phyloP scores from a whole-genome alignment of 1,284 basidiomycete genomes.

The Macrocybe sp. region DNA sequence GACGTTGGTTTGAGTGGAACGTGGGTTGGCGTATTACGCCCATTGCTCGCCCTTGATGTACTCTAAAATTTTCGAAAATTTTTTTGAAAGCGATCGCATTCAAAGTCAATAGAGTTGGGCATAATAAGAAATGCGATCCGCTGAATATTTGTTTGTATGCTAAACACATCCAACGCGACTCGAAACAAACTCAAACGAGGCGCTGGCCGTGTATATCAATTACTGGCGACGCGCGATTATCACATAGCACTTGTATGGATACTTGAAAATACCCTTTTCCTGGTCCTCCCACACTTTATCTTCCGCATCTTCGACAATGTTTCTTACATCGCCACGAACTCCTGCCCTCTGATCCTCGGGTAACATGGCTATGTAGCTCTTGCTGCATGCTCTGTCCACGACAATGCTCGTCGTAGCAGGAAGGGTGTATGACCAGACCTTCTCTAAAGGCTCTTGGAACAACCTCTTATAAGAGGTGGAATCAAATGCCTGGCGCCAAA shows the following conservation, averaged over 20 bases:
- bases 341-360: constrained; percentile 46
- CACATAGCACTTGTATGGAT: constrained; percentile 41
- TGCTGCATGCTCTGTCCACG: constrained; percentile 60
- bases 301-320: constrained; percentile 41
- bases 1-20: too few relatives aligned
- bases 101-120: too few relatives aligned
- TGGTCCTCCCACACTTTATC: constrained; percentile 41
- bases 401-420: constrained; percentile 45
- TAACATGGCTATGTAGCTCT: constrained; percentile 68
- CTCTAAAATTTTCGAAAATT: too few relatives aligned
- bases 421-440: constrained; percentile 44
- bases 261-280: constrained; percentile 38
- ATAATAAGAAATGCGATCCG: too few relatives aligned
- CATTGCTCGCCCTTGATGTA: too few relatives aligned
- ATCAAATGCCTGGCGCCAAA: constrained; percentile 64
- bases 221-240: constrained; percentile 35
- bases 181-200: too few relatives aligned
- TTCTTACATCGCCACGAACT: constrained; percentile 42
- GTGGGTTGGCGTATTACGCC: too few relatives aligned
- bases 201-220: neutral
- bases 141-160: too few relatives aligned
- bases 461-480: constrained; percentile 45
- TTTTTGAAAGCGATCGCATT: too few relatives aligned
- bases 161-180: too few relatives aligned
- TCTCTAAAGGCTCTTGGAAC: constrained; percentile 54